phyloP scores from a whole-genome alignment of 2,329 filamentous ascomycete genomes.

The Pyrenochaeta sp. region DNA sequence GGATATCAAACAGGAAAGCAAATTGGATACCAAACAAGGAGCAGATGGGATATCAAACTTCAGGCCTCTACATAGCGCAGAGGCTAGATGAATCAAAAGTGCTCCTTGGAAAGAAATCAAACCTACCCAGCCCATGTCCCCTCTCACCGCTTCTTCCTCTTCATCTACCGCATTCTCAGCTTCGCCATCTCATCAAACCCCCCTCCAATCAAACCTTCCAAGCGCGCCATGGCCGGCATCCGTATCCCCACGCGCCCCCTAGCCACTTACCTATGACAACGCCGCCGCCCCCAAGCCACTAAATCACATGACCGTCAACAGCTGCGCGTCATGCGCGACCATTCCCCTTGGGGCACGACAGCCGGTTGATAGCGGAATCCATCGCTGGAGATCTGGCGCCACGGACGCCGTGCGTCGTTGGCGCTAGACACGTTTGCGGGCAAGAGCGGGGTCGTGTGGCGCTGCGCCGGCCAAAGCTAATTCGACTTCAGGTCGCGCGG shows the following conservation, averaged over 20 bases:
- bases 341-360: not conserved
- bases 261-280: conserved; percentile 9
- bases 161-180: too few species aligned
- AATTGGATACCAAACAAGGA: too few species aligned
- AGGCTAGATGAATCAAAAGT: too few species aligned
- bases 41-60: too few species aligned
- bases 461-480: not conserved
- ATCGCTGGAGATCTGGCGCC: not conserved
- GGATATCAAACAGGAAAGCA: too few species aligned
- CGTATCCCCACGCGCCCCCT: not conserved
- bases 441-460: not conserved
- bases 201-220: too few species aligned
- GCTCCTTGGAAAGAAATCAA: too few species aligned
- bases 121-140: too few species aligned
- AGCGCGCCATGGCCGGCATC: not conserved
- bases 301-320: conserved; percentile 21
- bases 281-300: conserved; percentile 4
- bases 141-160: too few species aligned
- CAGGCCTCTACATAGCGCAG: too few species aligned
- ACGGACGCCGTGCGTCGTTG: not conserved
- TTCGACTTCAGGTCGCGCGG: not conserved
- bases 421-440: not conserved
- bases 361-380: not conserved
- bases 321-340: conserved; percentile 22
- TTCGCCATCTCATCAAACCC: too few species aligned